These are phyloP conservation scores for Ophiosphaerella herpotricha DNA, from an alignment of 2,329 filamentous ascomycete genomes.

Conservation along the genomic window DNA sequence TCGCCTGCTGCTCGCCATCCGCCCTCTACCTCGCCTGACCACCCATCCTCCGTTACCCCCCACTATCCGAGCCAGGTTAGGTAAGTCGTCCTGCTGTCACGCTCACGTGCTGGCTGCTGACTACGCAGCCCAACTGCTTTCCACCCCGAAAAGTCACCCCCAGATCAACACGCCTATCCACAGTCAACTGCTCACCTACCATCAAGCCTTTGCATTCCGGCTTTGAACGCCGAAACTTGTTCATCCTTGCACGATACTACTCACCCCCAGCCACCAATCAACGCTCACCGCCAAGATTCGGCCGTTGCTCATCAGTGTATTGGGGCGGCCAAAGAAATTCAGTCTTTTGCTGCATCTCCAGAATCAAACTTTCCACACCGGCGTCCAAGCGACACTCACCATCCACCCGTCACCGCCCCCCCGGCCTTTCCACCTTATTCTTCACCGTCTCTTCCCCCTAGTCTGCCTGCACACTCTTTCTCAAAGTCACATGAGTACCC, in stretches of 20 bases:
- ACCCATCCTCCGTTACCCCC: constrained; percentile 4
- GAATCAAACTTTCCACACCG: constrained; percentile 14
- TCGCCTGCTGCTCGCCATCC: constrained; percentile 4
- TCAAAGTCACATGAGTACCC: constrained; percentile 17
- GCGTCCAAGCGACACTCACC: constrained; percentile 11
- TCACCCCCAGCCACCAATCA: constrained; percentile 11
- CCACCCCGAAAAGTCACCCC: constrained; percentile 7
- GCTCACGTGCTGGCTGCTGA: constrained; percentile 10
- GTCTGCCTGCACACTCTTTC: constrained; percentile 3
- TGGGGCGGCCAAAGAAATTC: constrained; percentile 16
- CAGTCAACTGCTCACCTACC: constrained; percentile 7
- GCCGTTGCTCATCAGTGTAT: constrained; percentile 21
- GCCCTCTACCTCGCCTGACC: background rate
- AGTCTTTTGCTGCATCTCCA: constrained; percentile 10
- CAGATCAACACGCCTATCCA: constrained; percentile 10
- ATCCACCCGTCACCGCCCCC: constrained; percentile 2
- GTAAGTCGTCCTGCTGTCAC: constrained; percentile 9
- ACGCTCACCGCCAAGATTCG: constrained; percentile 26
- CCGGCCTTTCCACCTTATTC: constrained; percentile 6
- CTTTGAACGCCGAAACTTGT: constrained; percentile 6
- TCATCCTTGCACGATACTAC: constrained; percentile 9
- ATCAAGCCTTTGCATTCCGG: constrained; percentile 7
- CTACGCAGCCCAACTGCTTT: constrained; percentile 15
- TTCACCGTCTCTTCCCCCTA: constrained; percentile 9
- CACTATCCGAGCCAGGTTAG: constrained; percentile 23